Conservation (phyloP, 108 stramenopile species). For the Fragilariopsis cylindrus region DNA sequence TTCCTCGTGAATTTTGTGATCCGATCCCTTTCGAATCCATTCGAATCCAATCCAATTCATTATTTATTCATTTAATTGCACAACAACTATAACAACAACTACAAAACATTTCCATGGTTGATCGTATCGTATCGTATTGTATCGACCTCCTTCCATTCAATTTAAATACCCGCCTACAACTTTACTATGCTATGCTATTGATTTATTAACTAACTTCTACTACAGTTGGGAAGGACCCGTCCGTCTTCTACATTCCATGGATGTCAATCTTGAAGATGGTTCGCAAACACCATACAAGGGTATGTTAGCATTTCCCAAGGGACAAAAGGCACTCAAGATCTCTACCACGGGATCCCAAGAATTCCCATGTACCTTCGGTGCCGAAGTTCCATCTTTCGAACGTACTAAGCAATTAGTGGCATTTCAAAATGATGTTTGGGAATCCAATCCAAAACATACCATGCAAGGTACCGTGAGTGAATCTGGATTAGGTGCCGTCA, state of each 20-base stretch:
- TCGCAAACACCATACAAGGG: conserved; percentile 57
- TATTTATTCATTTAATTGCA: too few species aligned
- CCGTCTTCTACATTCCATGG: conserved; percentile 61
- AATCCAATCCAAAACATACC: conserved; percentile 47
- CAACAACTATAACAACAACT: too few species aligned
- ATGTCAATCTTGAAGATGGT: conserved; percentile 67
- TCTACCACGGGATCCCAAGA: conserved; percentile 53
- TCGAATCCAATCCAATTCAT: too few species aligned
- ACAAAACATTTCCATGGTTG: too few species aligned
- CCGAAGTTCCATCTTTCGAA: conserved; percentile 56
- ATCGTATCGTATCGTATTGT: too few species aligned
- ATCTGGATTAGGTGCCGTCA: conserved; percentile 52
- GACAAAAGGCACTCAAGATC: conserved; percentile 54
- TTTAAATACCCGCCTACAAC: too few species aligned
- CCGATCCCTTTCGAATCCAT: too few species aligned
- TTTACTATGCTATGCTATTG: too few species aligned
- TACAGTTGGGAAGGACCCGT: conserved; percentile 65
- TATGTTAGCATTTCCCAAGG: conserved; percentile 69
- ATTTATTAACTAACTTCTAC: too few species aligned
- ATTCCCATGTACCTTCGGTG: conserved; percentile 62
- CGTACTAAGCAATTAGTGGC: conserved; percentile 53
- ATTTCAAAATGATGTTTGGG: conserved; percentile 59
- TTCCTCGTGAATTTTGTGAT: too few species aligned
- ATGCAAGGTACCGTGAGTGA: conserved; percentile 47
- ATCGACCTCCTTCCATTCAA: too few species aligned